Evolutionary conservation across 805 yeast species (phyloP).

Genomic region (Candida maltosa): DNA sequence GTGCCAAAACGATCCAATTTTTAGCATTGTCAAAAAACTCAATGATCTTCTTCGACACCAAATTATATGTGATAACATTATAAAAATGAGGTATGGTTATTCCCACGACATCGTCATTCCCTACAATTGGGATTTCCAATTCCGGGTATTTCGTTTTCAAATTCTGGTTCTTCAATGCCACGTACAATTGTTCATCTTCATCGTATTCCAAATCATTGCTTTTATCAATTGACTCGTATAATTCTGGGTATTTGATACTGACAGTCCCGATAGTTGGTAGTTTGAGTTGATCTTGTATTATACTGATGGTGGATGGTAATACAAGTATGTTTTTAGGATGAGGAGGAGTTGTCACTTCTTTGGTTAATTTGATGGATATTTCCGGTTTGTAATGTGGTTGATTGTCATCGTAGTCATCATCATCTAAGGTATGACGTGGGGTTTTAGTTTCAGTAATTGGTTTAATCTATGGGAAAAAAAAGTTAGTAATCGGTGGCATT

Average conservation of each 20-base stretch:
- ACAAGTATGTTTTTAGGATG: conserved; percentile 24
- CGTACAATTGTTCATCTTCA: conserved; percentile 47
- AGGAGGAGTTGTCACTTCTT: conserved; percentile 4
- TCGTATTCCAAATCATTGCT: conserved; percentile 13
- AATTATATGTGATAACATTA: conserved; percentile 34
- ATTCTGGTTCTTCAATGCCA: conserved; percentile 24
- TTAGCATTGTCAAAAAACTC: not conserved
- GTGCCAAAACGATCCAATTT: conserved; percentile 32
- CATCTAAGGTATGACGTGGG: conserved; percentile 52
- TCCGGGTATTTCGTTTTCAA: conserved; percentile 19
- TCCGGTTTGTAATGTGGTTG: conserved; percentile 25
- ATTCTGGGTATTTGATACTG: conserved; percentile 8
- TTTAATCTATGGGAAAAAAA: conserved; percentile 32
- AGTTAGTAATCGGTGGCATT: not conserved
- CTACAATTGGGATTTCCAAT: conserved; percentile 19
- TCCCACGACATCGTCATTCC: conserved; percentile 10
- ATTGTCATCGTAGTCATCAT: conserved; percentile 27
- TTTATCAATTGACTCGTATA: conserved; percentile 3
- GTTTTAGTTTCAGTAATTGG: conserved; percentile 47
- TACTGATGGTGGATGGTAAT: conserved; percentile 24
- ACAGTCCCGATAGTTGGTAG: conserved; percentile 1
- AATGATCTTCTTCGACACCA: conserved; percentile 21
- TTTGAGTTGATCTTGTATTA: conserved; percentile 3
- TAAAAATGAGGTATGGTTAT: conserved; percentile 31
- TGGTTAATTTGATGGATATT: conserved; percentile 17